These are phyloP conservation scores for Albizia julibrissin DNA, from an alignment of 306 rosid genomes.

Conservation along the genomic window DNA sequence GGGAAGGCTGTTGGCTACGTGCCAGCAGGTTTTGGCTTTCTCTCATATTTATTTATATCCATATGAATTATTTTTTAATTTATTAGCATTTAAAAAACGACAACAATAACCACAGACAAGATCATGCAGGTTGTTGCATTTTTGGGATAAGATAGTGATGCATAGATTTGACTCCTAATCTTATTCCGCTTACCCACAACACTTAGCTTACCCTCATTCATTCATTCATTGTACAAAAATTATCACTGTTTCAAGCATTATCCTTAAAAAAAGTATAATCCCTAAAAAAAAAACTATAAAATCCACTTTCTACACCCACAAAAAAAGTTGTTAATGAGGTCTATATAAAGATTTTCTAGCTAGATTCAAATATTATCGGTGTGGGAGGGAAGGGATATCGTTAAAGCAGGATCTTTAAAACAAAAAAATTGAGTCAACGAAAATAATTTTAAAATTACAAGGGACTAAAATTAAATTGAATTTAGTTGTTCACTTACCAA, in stretches of 20 bases:
- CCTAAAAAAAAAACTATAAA: no score
- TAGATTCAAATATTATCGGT: no score
- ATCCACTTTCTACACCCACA: no score
- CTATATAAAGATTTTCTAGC: no score
- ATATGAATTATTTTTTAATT: slow-evolving; percentile 5
- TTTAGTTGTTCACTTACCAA: no score
- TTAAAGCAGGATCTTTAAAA: no score
- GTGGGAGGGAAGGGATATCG: no score
- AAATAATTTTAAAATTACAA: no score
- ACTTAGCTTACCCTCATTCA: background rate
- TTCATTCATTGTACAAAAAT: background rate
- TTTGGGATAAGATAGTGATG: slow-evolving; percentile 49
- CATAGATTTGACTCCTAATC: slow-evolving; percentile 35
- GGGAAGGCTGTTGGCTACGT: slow-evolving; percentile 47
- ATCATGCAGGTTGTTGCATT: slow-evolving; percentile 43
- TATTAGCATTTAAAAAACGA: background rate
- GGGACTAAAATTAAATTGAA: no score
- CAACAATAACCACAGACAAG: slow-evolving; percentile 42
- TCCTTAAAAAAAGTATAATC: background rate
- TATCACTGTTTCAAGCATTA: background rate
- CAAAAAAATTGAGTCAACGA: no score
- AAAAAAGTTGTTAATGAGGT: no score
- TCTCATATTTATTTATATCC: background rate
- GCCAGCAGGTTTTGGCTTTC: slow-evolving; percentile 47
- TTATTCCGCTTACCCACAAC: background rate